phyloP scores from a whole-genome alignment of 352 stramenopile genomes.

The Phytophthora foliorum region DNA sequence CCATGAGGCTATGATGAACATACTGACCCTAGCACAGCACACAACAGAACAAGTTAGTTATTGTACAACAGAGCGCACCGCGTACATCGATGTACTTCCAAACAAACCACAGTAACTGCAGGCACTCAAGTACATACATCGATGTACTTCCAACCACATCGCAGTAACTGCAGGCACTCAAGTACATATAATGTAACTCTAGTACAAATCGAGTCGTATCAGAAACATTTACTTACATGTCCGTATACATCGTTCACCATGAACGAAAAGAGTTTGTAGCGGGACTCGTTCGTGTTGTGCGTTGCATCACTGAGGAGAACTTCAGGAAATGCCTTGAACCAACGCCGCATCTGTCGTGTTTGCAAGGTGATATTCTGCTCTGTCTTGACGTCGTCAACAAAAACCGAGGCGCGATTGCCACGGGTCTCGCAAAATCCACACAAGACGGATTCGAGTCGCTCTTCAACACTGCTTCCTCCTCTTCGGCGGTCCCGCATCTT shows the following conservation, averaged over 20 bases:
- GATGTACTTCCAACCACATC: neutral
- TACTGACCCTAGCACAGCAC: constrained; percentile 1
- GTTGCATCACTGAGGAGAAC: constrained; percentile 9
- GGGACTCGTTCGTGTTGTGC: constrained; percentile 10
- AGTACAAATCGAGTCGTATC: neutral
- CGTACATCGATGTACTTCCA: neutral
- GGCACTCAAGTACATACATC: neutral
- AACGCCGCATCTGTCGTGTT: constrained; percentile 11
- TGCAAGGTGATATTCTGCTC: constrained; percentile 17
- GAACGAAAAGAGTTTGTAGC: constrained; percentile 27
- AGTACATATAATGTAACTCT: neutral
- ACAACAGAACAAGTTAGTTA: no score
- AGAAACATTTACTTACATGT: constrained; percentile 10
- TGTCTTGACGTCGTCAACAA: neutral
- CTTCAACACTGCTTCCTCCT: neutral
- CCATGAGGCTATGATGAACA: neutral
- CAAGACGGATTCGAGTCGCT: constrained; percentile 1
- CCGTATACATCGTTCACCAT: constrained; percentile 13
- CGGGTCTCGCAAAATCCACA: neutral
- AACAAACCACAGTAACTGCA: neutral
- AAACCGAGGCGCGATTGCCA: constrained; percentile 7
- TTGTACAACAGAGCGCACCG: no score
- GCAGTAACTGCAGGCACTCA: neutral
- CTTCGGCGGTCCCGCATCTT: neutral
- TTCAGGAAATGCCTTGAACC: constrained; percentile 22